Evolutionary conservation across 257 asterid genomes (phyloP), one percentile per base, ranked within the genome.

Genomic region (Schizonepeta tenuifolia): DNA sequence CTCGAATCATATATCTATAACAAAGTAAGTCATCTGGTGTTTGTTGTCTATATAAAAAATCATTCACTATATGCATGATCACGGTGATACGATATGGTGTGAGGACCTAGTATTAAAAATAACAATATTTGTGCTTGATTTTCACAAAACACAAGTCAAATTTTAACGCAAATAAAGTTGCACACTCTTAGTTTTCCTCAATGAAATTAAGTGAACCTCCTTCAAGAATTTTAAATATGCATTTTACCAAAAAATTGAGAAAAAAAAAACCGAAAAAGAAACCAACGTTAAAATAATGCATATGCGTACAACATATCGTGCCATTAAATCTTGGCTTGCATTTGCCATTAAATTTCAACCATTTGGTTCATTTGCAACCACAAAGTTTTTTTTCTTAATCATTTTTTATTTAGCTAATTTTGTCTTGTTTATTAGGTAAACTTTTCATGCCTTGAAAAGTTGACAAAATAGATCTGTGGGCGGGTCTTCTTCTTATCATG

Each of bases 301-400:
- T 8, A 41, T 41, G 46, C 17, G 7, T 44, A 44, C 51, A 44
- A 4, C 6, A 44, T 4, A 44, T 44, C 21, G 9, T 15, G 56
- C 12, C 56, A 50, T 50, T 50, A 8, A 9, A n/a, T 50, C 12
- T 8, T n/a, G 21, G 11, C 24, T 50, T 50, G 9, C 3, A 57
- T 57, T 60, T 7, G 5, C 44, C 26, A 33, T 3, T 60, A 60
- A 60, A 33, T 1, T 44, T 60, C 70, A 15, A 62, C 46, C 77
- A 61, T 40, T 33, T 20, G 64, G 26, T 38, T 50, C 54, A 62
- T 72, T 7, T 24, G 46, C 71, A 49, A 26, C 77, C 70, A 61
- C 71, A 31, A 55, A 13, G 17, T 24, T 35, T 22, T 21, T 20
- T 20, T 2, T 2, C 6, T 20, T 57, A 20, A 17, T 40, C 0